Conservation (phyloP, 2,329 filamentous ascomycete genomes). For the Cytospora leucostoma region DNA sequence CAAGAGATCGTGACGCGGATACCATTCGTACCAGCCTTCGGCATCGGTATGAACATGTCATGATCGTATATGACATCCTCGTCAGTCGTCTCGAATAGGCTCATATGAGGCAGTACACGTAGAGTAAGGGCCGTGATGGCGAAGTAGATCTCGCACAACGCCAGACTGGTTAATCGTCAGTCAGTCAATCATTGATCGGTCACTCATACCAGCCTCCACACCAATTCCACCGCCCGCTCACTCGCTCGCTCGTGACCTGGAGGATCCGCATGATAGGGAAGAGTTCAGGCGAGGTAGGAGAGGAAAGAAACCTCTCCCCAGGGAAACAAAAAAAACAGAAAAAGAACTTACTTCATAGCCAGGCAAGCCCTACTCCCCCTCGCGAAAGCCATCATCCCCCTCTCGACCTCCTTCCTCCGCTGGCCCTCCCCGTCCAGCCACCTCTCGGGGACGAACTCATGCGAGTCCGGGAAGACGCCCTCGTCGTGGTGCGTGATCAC, state of each 20-base stretch:
- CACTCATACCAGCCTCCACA: too few species aligned
- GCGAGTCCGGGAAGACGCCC: constrained; percentile 25
- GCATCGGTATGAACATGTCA: constrained; percentile 23
- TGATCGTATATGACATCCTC: constrained; percentile 20
- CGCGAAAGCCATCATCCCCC: constrained; percentile 12
- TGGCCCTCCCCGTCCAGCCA: constrained; percentile 27
- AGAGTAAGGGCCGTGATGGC: constrained; percentile 13
- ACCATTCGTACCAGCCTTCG: constrained; percentile 14
- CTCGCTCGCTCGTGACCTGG: too few species aligned
- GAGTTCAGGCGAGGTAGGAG: too few species aligned
- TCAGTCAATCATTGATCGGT: not conserved
- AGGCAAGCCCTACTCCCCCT: constrained; percentile 16
- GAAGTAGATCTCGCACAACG: constrained; percentile 20
- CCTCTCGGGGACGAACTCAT: constrained; percentile 29
- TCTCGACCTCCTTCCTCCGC: constrained; percentile 20
- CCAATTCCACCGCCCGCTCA: too few species aligned
- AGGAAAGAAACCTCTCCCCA: too few species aligned
- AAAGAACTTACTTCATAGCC: constrained; percentile 18
- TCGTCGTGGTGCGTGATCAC: constrained; percentile 29
- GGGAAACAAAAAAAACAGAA: not conserved
- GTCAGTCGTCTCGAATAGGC: constrained; percentile 18
- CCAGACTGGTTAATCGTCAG: constrained; percentile 1
- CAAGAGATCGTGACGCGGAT: constrained; percentile 16
- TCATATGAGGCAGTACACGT: constrained; percentile 14
- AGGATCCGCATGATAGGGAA: too few species aligned